Evolutionary conservation across 495 filamentous ascomycete genomes (phyloP), one percentile per base, ranked within the genome.

Genomic region (Xylaria cubensis): DNA sequence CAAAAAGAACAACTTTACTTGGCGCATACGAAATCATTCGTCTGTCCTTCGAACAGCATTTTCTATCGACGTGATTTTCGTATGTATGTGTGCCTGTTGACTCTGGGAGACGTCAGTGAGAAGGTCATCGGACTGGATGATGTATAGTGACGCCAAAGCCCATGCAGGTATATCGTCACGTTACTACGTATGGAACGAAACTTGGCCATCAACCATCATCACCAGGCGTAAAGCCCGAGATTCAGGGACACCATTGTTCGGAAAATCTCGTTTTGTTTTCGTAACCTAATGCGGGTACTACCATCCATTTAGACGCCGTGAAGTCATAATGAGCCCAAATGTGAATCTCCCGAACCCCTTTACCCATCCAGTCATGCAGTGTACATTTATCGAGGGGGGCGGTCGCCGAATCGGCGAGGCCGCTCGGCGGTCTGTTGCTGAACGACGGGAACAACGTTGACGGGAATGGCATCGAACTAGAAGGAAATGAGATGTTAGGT

Each of bases 161-260:
- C 70, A 69, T n/a, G 39, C 19, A 67, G 70, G 56, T 42, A n/a
- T 32, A 41, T 72, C 36, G 29, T 72, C 70, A 67, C 69, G 42
- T 32, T 19, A 42, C 42, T 67, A 71, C 46, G 69, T 41, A 61
- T 24, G 63, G 53, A 51, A 58, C 51, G 70, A 67, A 80, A 82
- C 85, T 89, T 96, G 94, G 94, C 94, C 89, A 93, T 97, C 94
- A 93, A 97, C 93, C 93, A 76, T 96, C 89, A 89, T 92, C 92
- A 64, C 81, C 84, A 85, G 77, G 74, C 80, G 72, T 78, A 8
- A 76, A 76, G 73, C 78, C 76, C 80, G 83, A 88, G 90, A 94
- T 88, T 95, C 91, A 79, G 92, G 93, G 94, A 97, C 93, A 96
- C 94, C 93, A 24, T 95, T 86, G 83, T 84, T 83, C 86, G 85